Percentiles rank a stretch among this genome's conserved stretches.
phyloP scores from a whole-genome alignment of 129 eudicot species.

The Cynara cardunculus region DNA sequence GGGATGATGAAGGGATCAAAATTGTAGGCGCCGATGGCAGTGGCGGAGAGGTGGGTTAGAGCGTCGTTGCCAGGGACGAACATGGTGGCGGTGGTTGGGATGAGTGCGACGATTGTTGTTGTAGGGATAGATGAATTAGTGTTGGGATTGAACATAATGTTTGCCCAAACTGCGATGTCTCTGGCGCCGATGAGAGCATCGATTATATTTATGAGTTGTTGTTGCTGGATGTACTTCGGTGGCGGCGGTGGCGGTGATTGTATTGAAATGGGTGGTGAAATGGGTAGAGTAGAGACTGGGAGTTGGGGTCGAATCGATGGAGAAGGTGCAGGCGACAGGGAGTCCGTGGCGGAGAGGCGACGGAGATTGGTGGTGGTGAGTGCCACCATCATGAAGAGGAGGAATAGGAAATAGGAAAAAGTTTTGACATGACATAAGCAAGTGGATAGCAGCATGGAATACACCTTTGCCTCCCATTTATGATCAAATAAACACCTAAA shows the following conservation, averaged over 20 bases:
- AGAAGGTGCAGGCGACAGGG: neutral
- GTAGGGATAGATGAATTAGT: slow-evolving; percentile 36
- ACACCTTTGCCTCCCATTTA: neutral
- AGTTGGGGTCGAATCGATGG: neutral
- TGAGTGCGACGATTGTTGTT: slow-evolving; percentile 18
- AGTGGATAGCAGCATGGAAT: neutral
- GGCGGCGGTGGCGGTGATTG: slow-evolving; percentile 1
- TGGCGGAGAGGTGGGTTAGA: slow-evolving; percentile 31
- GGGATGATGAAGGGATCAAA: slow-evolving; percentile 55
- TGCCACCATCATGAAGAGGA: slow-evolving; percentile 10
- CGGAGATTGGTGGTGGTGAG: slow-evolving; percentile 12
- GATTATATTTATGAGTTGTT: slow-evolving; percentile 50
- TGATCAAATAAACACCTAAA: neutral
- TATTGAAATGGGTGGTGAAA: neutral
- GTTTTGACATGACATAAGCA: slow-evolving; percentile 21
- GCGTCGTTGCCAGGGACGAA: slow-evolving; percentile 50
- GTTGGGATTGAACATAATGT: slow-evolving; percentile 39
- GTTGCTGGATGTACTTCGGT: slow-evolving; percentile 29
- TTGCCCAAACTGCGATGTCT: slow-evolving; percentile 55
- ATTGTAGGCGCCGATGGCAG: slow-evolving; percentile 22
- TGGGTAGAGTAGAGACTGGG: neutral
- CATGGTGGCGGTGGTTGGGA: slow-evolving; percentile 50
- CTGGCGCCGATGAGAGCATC: slow-evolving; percentile 56
- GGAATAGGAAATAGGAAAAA: neutral
- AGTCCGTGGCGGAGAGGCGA: slow-evolving; percentile 6